Evolutionary conservation across 257 asterid genomes (phyloP), one percentile per base, ranked within the genome.

Genomic region (Petrea volubilis): DNA sequence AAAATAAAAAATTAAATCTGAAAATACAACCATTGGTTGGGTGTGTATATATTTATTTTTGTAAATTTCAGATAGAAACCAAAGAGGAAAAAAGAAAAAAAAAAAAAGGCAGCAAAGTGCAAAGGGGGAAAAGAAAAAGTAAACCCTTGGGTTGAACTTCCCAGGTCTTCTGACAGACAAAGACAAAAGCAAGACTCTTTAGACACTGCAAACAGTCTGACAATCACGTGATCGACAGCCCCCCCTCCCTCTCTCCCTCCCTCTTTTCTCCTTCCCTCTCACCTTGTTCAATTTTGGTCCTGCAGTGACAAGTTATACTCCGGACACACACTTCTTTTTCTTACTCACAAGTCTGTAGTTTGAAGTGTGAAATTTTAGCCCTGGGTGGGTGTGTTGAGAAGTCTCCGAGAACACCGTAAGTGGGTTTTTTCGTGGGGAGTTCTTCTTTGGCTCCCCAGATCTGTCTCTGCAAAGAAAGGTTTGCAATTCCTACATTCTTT

Each of bases 141-240:
- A 15, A 10, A n/a, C n/a, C n/a, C n/a, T n/a, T 34, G 24, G 59
- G 21, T 21, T 21, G 78, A 74, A 64, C 25, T 71, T 72, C 77
- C 78, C 64, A 78, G 77, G 65, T 73, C 41, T 62, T 71, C 77
- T 68, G 88, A 82, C 79, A 74, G 75, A 61, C 49, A 60, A 15
- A 67, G 84, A 77, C 81, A 50, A 84, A 72, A 64, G 80, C 76
- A 59, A 55, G 58, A 27, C 68, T 6, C 84, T 70, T 78, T 78
- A 18, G 46, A 71, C 77, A 75, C 80, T 64, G 79, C 29, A 53
- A 79, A 56, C 44, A 25, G 70, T 21, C 92, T 83, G 92, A 87
- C 90, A 85, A 80, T 78, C 97, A 91, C 95, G 97, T 91, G 97
- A 64, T 79, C 74, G n/a, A n/a, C n/a, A 73, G 40, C 69, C 36